Percentiles rank a stretch among this genome's conserved stretches.
phyloP scores from a whole-genome alignment of 768 basidiomycete species.

The Lentinula detonsa region DNA sequence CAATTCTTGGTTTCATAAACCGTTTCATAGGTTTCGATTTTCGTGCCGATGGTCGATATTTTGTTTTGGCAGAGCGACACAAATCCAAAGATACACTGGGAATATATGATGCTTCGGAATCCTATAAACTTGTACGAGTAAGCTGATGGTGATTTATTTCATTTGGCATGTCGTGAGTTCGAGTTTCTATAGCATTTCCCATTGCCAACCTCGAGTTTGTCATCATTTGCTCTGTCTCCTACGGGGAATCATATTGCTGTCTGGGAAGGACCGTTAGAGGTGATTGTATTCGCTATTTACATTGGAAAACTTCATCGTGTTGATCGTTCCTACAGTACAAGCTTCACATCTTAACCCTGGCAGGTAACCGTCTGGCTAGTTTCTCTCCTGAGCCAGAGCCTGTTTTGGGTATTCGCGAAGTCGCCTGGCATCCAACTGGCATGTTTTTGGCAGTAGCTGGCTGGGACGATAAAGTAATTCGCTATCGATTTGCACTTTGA shows the following conservation, averaged over 20 bases:
- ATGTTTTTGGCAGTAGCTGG: conserved; percentile 78
- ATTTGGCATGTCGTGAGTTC: not conserved
- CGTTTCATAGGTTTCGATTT: conserved; percentile 61
- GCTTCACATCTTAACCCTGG: conserved; percentile 60
- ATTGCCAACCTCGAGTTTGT: conserved; percentile 65
- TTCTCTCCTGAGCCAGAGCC: conserved; percentile 75
- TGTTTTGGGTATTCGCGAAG: conserved; percentile 74
- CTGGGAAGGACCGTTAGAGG: conserved; percentile 86
- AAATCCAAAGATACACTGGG: conserved; percentile 85
- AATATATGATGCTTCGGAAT: conserved; percentile 69
- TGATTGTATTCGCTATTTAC: conserved; percentile 22
- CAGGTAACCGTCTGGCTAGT: conserved; percentile 56
- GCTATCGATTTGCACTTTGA: not conserved
- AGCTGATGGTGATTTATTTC: conserved; percentile 14
- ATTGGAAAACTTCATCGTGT: not conserved
- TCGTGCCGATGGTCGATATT: conserved; percentile 75
- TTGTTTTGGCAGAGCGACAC: conserved; percentile 83
- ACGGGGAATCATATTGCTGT: conserved; percentile 69
- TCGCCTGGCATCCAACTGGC: conserved; percentile 84
- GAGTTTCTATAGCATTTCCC: conserved; percentile 66
- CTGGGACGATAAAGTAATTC: conserved; percentile 79
- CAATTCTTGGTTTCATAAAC: not conserved
- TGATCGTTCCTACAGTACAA: conserved; percentile 52
- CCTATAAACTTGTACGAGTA: conserved; percentile 72
- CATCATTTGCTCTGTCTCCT: conserved; percentile 72